Evolutionary conservation across 495 filamentous ascomycete species (phyloP).

Genomic region (Podospora didyma): DNA sequence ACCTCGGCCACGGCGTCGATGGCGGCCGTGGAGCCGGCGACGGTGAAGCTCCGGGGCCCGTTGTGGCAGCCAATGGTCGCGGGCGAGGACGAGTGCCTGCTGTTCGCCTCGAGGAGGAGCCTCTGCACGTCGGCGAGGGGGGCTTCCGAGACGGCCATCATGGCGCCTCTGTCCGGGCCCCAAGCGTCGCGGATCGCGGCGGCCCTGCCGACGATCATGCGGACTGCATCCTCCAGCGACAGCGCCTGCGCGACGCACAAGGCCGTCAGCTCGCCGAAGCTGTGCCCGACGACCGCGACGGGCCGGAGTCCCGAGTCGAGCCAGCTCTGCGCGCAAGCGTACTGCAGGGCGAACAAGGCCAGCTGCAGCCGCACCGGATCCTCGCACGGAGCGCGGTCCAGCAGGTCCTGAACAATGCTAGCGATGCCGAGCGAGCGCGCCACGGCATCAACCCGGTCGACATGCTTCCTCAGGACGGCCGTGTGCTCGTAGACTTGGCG

Average conservation of each 20-base stretch:
- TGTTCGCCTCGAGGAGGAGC: neutral
- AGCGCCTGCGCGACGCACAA: slow-evolving; percentile 39
- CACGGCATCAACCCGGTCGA: slow-evolving; percentile 37
- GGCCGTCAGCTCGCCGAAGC: slow-evolving; percentile 52
- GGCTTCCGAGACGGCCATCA: slow-evolving; percentile 39
- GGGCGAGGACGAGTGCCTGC: too few species aligned
- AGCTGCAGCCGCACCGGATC: slow-evolving; percentile 45
- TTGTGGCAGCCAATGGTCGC: slow-evolving; percentile 50
- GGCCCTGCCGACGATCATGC: slow-evolving; percentile 38
- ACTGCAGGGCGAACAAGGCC: slow-evolving; percentile 46
- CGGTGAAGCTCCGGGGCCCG: slow-evolving; percentile 25
- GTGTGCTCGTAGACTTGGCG: neutral
- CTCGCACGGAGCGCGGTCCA: slow-evolving; percentile 29
- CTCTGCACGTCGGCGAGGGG: neutral
- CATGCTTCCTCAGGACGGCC: neutral
- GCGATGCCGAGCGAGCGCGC: slow-evolving; percentile 24
- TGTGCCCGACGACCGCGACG: slow-evolving; percentile 44
- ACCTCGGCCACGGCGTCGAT: slow-evolving; percentile 27
- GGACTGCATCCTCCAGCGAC: slow-evolving; percentile 32
- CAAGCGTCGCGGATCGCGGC: slow-evolving; percentile 31
- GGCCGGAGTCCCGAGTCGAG: slow-evolving; percentile 44
- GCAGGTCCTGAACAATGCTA: slow-evolving; percentile 49
- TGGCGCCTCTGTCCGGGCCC: slow-evolving; percentile 40
- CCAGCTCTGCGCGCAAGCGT: slow-evolving; percentile 47
- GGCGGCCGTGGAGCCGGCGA: slow-evolving; percentile 31